These are phyloP conservation scores for Rhizopogon vinicolor DNA, from an alignment of 768 basidiomycete species.

Conservation along the genomic window DNA sequence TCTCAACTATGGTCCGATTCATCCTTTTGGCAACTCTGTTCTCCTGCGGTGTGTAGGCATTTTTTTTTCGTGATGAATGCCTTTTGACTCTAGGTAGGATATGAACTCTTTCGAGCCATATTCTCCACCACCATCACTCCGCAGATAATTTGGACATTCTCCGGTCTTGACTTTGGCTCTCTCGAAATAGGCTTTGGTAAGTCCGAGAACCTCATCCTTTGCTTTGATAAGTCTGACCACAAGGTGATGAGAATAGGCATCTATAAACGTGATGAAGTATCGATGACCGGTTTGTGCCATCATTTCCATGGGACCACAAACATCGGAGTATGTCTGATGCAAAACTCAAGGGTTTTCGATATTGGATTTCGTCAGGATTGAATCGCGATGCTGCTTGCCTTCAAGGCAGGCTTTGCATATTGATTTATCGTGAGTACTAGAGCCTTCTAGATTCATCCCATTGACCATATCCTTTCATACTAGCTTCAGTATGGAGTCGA, in stretches of 20 bases:
- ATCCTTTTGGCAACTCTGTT: slow-evolving; percentile 39
- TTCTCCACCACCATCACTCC: slow-evolving; percentile 21
- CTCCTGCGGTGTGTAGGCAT: slow-evolving; percentile 30
- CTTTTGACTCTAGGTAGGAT: slow-evolving; percentile 6
- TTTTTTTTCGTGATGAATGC: slow-evolving; percentile 14
- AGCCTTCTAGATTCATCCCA: no score
- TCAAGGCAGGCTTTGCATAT: slow-evolving; percentile 15
- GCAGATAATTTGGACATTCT: slow-evolving; percentile 11
- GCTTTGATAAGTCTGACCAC: slow-evolving; percentile 7
- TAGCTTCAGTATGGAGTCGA: no score
- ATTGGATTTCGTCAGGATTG: slow-evolving; percentile 7
- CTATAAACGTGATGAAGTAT: slow-evolving; percentile 18
- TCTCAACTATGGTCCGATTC: slow-evolving; percentile 32
- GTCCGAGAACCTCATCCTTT: slow-evolving; percentile 7
- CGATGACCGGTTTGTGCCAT: background rate
- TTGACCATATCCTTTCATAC: no score
- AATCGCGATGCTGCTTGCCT: slow-evolving; percentile 16
- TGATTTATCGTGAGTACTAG: background rate
- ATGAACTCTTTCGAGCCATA: slow-evolving; percentile 7
- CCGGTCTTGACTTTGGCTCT: slow-evolving; percentile 9
- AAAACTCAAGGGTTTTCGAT: background rate
- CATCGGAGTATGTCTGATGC: slow-evolving; percentile 9
- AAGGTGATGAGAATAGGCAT: slow-evolving; percentile 13
- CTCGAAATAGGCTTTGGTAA: slow-evolving; percentile 11
- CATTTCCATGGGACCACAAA: slow-evolving; percentile 16